Evolutionary conservation across 208 protist species (phyloP), one percentile per base, ranked within the genome.

Genomic region (Crithidia brevicula): DNA sequence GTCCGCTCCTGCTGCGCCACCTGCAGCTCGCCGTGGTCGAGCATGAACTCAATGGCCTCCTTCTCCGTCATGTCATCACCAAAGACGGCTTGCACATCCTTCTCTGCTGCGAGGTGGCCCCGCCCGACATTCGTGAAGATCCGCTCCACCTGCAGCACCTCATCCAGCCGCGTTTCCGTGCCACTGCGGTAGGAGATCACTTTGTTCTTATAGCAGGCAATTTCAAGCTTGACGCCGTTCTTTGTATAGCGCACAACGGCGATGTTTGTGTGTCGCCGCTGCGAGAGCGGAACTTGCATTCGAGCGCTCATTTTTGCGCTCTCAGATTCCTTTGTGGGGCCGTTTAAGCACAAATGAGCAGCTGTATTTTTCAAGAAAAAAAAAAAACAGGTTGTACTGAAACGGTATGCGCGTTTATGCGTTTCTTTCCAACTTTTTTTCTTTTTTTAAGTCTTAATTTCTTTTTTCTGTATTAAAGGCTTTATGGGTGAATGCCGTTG

Each of bases 1-100:
- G 83, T 82, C n/a, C 98, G 89, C 82, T 99, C 98, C 67, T 98
- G 96, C 52, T 97, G 94, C 9, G 97, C 97, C 8, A 99, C 97
- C 75, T 99, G 98, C 31, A 99, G 71, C 67, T 99, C 97, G 1
- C 98, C 98, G 62, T 98, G 97, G 9, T 91, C 73, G 6, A 99
- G 83, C 74, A 99, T 99, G 51, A 83, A 89, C 72, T 92, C 76
- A 52, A 96, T 83, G 30, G 91, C 91, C 46, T 92, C 82, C 54
- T 83, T 43, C 58, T 96, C 86, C 27, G 67, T 85, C 58, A 77
- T 87, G 22, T 82, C 67, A 8, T 67, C 43, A 16, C 86, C 88
- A 57, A 95, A 93, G 8, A 87, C 83, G 3, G 77, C 62, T 36
- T 85, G 33, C 25, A 97, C 89, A 10, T 97, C 93, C 58, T 95